Evolutionary conservation across 768 basidiomycete genomes (phyloP).

Genomic region (Hygrocybe punicea): DNA sequence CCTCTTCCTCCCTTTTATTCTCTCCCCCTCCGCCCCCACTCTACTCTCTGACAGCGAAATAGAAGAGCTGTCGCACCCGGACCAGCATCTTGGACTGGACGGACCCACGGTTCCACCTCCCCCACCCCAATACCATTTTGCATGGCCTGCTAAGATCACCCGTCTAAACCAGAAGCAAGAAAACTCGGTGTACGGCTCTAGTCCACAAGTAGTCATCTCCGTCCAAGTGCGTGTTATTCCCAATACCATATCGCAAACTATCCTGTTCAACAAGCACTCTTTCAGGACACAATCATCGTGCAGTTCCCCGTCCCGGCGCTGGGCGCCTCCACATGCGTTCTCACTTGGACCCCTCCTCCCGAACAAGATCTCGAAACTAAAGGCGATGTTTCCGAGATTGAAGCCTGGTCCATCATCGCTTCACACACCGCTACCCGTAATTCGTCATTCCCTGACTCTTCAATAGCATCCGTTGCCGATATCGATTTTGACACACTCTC

Average conservation of each 20-base stretch:
- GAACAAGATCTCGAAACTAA: slow-evolving; percentile 9
- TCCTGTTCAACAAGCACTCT: background rate
- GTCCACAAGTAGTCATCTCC: slow-evolving; percentile 12
- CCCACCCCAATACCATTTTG: slow-evolving; percentile 1
- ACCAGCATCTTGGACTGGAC: slow-evolving; percentile 9
- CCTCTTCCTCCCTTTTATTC: slow-evolving; percentile 10
- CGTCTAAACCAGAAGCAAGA: slow-evolving; percentile 11
- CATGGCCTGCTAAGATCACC: slow-evolving; percentile 11
- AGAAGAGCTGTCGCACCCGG: slow-evolving; percentile 10
- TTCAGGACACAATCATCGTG: slow-evolving; percentile 14
- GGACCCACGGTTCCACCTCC: background rate
- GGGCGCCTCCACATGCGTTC: slow-evolving; percentile 5
- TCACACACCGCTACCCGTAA: background rate
- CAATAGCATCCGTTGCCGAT: background rate
- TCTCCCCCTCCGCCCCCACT: background rate
- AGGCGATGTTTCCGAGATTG: slow-evolving; percentile 13
- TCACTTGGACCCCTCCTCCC: slow-evolving; percentile 9
- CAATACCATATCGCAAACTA: background rate
- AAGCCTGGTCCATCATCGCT: slow-evolving; percentile 15
- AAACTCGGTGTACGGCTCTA: slow-evolving; percentile 10
- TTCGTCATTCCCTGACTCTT: no score
- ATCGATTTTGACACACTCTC: slow-evolving; percentile 13
- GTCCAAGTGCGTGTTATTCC: slow-evolving; percentile 8
- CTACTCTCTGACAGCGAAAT: slow-evolving; percentile 8
- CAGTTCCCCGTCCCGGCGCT: slow-evolving; percentile 12